phyloP scores from a whole-genome alignment of 2,329 filamentous ascomycete species.

The Trichoderma guizhouense region DNA sequence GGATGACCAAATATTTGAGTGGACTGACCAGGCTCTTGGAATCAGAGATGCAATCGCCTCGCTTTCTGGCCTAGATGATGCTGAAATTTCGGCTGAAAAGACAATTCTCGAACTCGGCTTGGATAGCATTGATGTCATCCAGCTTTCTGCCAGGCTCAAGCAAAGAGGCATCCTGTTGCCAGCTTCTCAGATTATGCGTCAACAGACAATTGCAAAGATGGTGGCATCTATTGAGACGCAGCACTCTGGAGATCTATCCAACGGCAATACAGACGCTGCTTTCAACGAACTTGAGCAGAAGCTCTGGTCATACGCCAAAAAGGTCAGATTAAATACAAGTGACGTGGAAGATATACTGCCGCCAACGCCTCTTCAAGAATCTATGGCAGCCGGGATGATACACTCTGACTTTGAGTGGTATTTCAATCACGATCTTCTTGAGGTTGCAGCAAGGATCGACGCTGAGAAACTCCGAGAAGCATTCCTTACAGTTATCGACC shows the following conservation, averaged over 20 bases:
- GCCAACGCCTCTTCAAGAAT: conserved; percentile 79
- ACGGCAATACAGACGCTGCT: background rate
- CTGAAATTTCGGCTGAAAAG: conserved; percentile 53
- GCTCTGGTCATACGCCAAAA: conserved; percentile 39
- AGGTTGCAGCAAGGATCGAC: conserved; percentile 55
- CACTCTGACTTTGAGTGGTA: conserved; percentile 71
- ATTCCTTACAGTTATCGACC: conserved; percentile 57
- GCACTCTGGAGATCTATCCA: background rate
- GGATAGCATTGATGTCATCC: conserved; percentile 90
- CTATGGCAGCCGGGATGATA: conserved; percentile 79
- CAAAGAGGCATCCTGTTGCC: conserved; percentile 57
- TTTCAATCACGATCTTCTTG: conserved; percentile 79
- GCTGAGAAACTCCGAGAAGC: conserved; percentile 54
- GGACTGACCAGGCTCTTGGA: conserved; percentile 50
- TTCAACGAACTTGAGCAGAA: conserved; percentile 27
- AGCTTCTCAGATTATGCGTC: conserved; percentile 74
- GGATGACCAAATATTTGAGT: conserved; percentile 45
- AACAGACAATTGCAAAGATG: conserved; percentile 65
- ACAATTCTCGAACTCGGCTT: conserved; percentile 80
- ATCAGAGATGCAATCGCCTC: conserved; percentile 62
- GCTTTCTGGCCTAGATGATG: conserved; percentile 53
- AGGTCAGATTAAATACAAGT: conserved; percentile 33
- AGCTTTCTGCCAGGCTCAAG: conserved; percentile 70
- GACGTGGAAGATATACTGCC: conserved; percentile 62
- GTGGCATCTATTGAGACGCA: conserved; percentile 18